Conservation (phyloP, 495 filamentous ascomycete genomes). For the Penicillium goetzii region DNA sequence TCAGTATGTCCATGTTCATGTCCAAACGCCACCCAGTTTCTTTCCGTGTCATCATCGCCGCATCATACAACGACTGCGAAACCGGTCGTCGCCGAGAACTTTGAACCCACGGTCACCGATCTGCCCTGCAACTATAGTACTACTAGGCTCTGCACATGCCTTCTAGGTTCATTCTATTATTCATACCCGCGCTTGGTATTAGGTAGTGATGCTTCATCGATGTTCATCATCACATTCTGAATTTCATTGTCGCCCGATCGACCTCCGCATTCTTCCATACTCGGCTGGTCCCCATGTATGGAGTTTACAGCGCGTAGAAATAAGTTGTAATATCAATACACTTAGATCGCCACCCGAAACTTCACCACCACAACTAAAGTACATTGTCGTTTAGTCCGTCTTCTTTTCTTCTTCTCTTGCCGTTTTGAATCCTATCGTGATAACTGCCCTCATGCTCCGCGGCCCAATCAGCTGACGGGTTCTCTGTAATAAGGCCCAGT, state of each 20-base stretch:
- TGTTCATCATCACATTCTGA: not conserved
- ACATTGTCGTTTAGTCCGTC: not conserved
- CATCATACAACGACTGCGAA: slow-evolving; percentile 31
- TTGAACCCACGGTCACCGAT: not conserved
- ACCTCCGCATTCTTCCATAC: slow-evolving; percentile 4
- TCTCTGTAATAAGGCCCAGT: slow-evolving; percentile 28
- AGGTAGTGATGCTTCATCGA: slow-evolving; percentile 6
- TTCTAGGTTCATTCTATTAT: not conserved
- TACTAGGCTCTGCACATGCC: not conserved
- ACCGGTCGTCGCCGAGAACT: slow-evolving; percentile 31
- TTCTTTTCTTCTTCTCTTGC: not conserved
- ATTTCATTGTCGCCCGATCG: not conserved
- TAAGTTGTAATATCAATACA: slow-evolving; percentile 12
- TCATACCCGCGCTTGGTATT: slow-evolving; percentile 4
- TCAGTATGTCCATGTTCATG: slow-evolving; percentile 3
- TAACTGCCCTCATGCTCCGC: slow-evolving; percentile 8
- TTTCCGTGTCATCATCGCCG: slow-evolving; percentile 34
- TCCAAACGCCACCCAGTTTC: slow-evolving; percentile 27
- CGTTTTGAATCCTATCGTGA: slow-evolving; percentile 8
- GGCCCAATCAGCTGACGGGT: slow-evolving; percentile 27
- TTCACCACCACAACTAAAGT: not conserved
- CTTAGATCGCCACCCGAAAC: slow-evolving; percentile 19
- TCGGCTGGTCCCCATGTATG: not conserved
- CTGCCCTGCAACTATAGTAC: not conserved
- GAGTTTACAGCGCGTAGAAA: not conserved